Evolutionary conservation across 2,329 filamentous ascomycete species (phyloP).

Genomic region (Apiospora hydei): DNA sequence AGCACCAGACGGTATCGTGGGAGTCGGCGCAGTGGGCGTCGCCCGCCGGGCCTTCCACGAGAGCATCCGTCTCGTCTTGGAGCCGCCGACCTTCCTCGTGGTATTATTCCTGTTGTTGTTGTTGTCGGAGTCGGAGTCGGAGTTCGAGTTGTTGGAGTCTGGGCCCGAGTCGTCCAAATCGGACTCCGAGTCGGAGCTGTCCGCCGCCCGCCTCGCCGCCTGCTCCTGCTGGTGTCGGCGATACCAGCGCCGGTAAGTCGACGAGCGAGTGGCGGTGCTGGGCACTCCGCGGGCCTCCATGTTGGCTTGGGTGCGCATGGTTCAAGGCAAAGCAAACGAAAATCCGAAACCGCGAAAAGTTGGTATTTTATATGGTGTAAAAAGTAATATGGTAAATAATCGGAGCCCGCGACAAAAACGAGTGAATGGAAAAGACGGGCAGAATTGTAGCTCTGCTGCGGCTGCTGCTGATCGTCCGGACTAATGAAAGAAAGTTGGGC

Average conservation of each 20-base stretch:
- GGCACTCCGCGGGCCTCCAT: neutral
- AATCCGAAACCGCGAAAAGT: neutral
- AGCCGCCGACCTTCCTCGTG: neutral
- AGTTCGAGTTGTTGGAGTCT: conserved; percentile 17
- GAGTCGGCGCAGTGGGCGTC: neutral
- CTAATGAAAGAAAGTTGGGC: conserved; percentile 2
- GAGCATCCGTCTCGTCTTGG: neutral
- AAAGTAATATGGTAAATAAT: neutral
- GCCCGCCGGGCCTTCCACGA: neutral
- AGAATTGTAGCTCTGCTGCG: conserved; percentile 4
- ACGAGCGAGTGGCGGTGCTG: neutral
- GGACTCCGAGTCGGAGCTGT: conserved; percentile 4
- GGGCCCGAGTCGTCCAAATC: conserved; percentile 28
- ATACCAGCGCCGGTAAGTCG: conserved; percentile 7
- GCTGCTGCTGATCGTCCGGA: neutral
- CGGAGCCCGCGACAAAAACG: too few relatives aligned
- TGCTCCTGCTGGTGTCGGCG: conserved; percentile 1
- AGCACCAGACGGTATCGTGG: neutral
- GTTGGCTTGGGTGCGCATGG: neutral
- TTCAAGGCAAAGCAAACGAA: neutral
- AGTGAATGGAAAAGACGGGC: neutral
- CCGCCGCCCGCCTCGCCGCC: neutral
- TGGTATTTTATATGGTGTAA: neutral
- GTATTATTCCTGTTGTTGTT: neutral
- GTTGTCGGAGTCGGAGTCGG: neutral